Evolutionary conservation across 257 asterid genomes (phyloP).

Genomic region (Voacanga thouarsii): DNA sequence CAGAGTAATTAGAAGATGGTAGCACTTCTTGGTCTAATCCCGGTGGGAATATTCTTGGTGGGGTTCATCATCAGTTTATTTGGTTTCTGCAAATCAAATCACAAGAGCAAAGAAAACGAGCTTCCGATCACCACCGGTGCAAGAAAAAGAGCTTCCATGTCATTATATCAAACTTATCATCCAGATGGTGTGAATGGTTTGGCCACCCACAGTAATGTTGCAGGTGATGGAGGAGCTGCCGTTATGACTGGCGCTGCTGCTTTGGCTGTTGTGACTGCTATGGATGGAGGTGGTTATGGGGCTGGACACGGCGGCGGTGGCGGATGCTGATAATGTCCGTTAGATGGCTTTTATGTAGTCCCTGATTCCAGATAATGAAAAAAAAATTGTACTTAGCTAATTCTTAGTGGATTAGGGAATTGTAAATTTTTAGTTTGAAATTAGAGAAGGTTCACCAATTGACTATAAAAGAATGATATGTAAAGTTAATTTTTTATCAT

Average conservation of each 20-base stretch:
- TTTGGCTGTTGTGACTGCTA: conserved; percentile 12
- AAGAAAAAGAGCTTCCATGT: not conserved
- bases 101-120: not conserved
- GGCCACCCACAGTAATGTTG: not conserved
- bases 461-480: too few species aligned
- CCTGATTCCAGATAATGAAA: too few species aligned
- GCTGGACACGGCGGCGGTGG: conserved; percentile 11
- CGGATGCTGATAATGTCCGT: not conserved
- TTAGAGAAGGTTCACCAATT: too few species aligned
- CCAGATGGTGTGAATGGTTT: conserved; percentile 28
- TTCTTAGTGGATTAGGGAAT: too few species aligned
- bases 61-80: not conserved
- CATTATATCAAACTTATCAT: not conserved
- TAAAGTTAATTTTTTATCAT: too few species aligned
- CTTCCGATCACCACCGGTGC: not conserved
- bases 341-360: not conserved
- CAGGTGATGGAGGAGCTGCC: conserved; percentile 17
- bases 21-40: not conserved
- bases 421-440: too few species aligned
- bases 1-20: not conserved
- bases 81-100: not conserved
- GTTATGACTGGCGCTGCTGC: conserved; percentile 20
- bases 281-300: not conserved
- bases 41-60: not conserved
- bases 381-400: too few species aligned